A percentile compares a stretch with the other conserved stretches of the same genome.
These are phyloP conservation scores for Trichothecium roseum DNA, from an alignment of 2,329 filamentous ascomycete genomes.

Conservation along the genomic window DNA sequence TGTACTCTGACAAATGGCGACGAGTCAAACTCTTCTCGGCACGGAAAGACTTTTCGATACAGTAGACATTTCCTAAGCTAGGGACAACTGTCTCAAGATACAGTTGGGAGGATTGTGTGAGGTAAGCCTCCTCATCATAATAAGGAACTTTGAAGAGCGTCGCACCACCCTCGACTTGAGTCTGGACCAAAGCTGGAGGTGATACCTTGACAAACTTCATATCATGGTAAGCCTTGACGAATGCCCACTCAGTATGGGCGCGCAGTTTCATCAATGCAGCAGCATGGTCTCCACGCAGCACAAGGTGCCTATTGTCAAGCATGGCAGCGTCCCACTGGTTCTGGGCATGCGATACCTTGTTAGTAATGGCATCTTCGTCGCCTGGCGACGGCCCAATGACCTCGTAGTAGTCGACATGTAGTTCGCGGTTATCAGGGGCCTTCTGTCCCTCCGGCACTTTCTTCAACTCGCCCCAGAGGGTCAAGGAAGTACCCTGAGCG, in stretches of 20 bases:
- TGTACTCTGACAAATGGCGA: conserved; percentile 91
- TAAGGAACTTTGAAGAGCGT: conserved; percentile 86
- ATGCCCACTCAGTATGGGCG: conserved; percentile 69
- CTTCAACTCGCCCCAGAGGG: conserved; percentile 73
- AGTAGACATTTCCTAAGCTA: conserved; percentile 89
- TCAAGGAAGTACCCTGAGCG: conserved; percentile 78
- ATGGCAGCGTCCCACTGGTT: conserved; percentile 49
- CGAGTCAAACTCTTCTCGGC: conserved; percentile 93
- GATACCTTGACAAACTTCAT: conserved; percentile 71
- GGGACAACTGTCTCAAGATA: conserved; percentile 94
- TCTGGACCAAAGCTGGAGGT: conserved; percentile 86
- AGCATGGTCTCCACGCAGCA: conserved; percentile 73
- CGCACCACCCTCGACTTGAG: conserved; percentile 84
- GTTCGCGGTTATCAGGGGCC: conserved; percentile 75
- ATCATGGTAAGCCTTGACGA: conserved; percentile 70
- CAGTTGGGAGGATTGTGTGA: conserved; percentile 93
- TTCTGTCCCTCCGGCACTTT: conserved; percentile 67
- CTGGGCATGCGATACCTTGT: conserved; percentile 44
- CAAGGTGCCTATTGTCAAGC: conserved; percentile 74
- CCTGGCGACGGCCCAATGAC: conserved; percentile 71
- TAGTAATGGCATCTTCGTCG: conserved; percentile 86
- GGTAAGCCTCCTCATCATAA: conserved; percentile 82
- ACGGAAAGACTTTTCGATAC: conserved; percentile 97
- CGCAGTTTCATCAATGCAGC: conserved; percentile 84
- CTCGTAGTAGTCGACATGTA: conserved; percentile 83